Evolutionary conservation across 768 basidiomycete genomes (phyloP).

Genomic region (Heimioporus sp.): DNA sequence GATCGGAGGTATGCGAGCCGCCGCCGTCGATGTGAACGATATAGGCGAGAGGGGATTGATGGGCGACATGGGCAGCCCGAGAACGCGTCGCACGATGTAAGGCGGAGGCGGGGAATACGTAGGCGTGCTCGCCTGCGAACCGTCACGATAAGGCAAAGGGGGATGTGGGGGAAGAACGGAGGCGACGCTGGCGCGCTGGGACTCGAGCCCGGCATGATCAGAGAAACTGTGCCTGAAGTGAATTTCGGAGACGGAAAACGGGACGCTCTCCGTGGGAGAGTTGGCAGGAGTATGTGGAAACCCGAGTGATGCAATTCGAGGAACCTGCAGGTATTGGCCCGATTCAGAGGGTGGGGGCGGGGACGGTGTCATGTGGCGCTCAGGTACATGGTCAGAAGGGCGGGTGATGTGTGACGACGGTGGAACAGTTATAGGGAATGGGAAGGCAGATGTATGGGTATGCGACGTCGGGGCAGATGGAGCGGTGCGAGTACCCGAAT

Average conservation of each 20-base stretch:
- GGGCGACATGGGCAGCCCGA: slow-evolving; percentile 26
- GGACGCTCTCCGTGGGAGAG: slow-evolving; percentile 58
- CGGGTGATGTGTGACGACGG: slow-evolving; percentile 36
- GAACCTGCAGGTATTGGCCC: slow-evolving; percentile 29
- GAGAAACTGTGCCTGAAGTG: slow-evolving; percentile 44
- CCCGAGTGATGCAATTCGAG: slow-evolving; percentile 22
- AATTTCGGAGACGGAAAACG: slow-evolving; percentile 53
- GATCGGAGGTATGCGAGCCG: background rate
- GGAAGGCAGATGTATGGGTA: slow-evolving; percentile 36
- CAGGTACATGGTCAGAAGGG: slow-evolving; percentile 14
- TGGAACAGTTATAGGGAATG: slow-evolving; percentile 46
- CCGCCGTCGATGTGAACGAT: background rate
- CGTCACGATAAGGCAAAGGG: slow-evolving; percentile 31
- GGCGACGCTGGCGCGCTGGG: slow-evolving; percentile 32
- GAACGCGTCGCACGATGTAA: slow-evolving; percentile 33
- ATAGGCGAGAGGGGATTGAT: slow-evolving; percentile 11
- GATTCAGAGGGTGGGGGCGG: slow-evolving; percentile 9
- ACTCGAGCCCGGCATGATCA: slow-evolving; percentile 29
- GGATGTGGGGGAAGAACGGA: slow-evolving; percentile 44
- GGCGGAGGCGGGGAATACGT: slow-evolving; percentile 21
- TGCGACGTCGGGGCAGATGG: slow-evolving; percentile 20
- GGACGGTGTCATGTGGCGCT: slow-evolving; percentile 16
- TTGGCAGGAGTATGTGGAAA: slow-evolving; percentile 29
- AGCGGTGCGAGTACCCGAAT: slow-evolving; percentile 15
- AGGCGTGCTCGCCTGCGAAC: slow-evolving; percentile 17